Base-by-base conservation (phyloP, 805 yeast species). In the Ogataea zsoltii region DNA sequence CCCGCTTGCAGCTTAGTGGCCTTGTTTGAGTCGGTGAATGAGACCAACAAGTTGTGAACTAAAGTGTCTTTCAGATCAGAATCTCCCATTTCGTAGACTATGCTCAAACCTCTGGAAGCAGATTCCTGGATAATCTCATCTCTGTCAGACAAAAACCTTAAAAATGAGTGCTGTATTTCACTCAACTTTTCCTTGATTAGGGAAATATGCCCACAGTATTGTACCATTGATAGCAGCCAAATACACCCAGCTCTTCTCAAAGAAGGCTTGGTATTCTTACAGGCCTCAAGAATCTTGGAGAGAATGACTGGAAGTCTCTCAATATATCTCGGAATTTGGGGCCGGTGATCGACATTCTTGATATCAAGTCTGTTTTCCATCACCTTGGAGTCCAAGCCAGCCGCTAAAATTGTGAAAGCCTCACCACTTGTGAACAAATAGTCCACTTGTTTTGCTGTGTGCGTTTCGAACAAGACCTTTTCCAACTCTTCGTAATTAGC, bases 71-170 rank as follows among this genome's bases (percentile, higher is more conserved):
- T 82, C 52, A 86, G 66, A 7, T 81, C 84, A 4, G 60, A 45
- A 53, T 81, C 82, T 13, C 96, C 96, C 50, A 79, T 65, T 48
- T 91, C 96, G 58, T 87, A 92, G 4, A 90, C 76, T 14, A 91
- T 68, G 51, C 91, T 80, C 42, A 92, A 71, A 2, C 97, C 99
- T 54, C 96, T 74, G 0, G 96, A 82, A 0, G 98, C 97, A 11
- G 94, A 78, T 49, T 92, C 97, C 60, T 92, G 97, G n/a, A 90
- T 72, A 15, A 90, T 65, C 25, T 91, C 97, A 60, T 92, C 97
- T 41, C 83, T 71, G 51, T 86, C 94, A 0, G 88, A 82, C 44
- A 92, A 70, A 58, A 88, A 87, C 48, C 77, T 75, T 86, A 89
- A 81, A 56, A 92, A 91, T 0, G 85, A 68, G 3, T 76, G 59